These are phyloP conservation scores for Tephrocybe sp. DNA, from an alignment of 768 basidiomycete species.

Conservation along the genomic window DNA sequence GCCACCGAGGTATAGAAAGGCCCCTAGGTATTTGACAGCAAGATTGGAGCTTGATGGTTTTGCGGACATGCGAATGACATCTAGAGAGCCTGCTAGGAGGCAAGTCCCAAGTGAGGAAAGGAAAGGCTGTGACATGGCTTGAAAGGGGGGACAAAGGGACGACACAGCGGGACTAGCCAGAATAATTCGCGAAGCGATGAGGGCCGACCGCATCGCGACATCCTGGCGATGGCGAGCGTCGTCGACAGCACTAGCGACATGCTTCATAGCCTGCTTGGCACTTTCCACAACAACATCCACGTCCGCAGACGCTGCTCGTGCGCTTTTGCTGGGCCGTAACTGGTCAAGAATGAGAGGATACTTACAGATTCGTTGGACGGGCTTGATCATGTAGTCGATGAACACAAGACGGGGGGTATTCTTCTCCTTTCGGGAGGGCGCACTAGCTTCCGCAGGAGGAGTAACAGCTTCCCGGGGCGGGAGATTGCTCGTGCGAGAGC, in stretches of 20 bases:
- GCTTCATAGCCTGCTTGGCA: conserved; percentile 71
- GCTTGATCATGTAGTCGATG: conserved; percentile 93
- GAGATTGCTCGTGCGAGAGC: conserved; percentile 32
- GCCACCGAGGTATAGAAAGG: conserved; percentile 84
- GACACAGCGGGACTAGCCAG: conserved; percentile 31
- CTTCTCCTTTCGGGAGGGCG: conserved; percentile 25
- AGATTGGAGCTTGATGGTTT: conserved; percentile 50
- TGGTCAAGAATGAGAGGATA: conserved; percentile 90
- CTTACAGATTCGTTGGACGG: conserved; percentile 94
- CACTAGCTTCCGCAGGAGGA: conserved; percentile 18
- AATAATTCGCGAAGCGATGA: conserved; percentile 68
- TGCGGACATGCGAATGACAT: conserved; percentile 72
- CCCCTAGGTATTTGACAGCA: conserved; percentile 85
- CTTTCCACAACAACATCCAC: conserved; percentile 46
- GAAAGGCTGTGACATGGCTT: conserved; percentile 52
- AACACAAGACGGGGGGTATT: conserved; percentile 52
- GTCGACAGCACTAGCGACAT: conserved; percentile 76
- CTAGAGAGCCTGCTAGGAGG: conserved; percentile 80
- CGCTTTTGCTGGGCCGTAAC: conserved; percentile 42
- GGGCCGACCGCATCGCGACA: conserved; percentile 60
- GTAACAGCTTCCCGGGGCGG: conserved; percentile 31
- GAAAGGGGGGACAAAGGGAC: conserved; percentile 29
- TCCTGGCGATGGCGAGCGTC: conserved; percentile 75
- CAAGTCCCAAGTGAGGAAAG: conserved; percentile 77
- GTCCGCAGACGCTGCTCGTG: conserved; percentile 29